A percentile compares a stretch with the other conserved stretches of the same genome.
These are phyloP conservation scores for Sphagnum tenellum DNA, from an alignment of 225 moss, liverwort and hornwort species.

Conservation along the genomic window DNA sequence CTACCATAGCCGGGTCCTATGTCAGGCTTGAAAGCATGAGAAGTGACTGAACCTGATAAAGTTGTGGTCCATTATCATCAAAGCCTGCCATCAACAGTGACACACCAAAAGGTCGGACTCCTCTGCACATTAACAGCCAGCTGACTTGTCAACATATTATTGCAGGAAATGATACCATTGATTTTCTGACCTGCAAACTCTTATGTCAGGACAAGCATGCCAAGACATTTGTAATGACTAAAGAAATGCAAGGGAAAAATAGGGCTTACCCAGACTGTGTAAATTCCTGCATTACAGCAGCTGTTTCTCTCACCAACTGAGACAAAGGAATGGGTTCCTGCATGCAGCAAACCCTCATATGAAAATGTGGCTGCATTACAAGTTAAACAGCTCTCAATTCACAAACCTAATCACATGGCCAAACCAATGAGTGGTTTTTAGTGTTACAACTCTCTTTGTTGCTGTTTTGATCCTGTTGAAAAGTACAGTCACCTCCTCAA, in stretches of 20 bases:
- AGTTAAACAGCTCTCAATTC: no score
- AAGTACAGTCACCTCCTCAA: background rate
- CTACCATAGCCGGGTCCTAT: no score
- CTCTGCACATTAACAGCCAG: conserved; percentile 38
- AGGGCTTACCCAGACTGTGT: conserved; percentile 84
- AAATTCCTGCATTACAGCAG: conserved; percentile 85
- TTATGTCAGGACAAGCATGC: background rate
- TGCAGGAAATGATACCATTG: background rate
- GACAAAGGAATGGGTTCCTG: conserved; percentile 46
- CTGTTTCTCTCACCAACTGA: conserved; percentile 50
- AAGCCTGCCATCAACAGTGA: conserved; percentile 88
- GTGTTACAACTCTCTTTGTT: conserved; percentile 13
- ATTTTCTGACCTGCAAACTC: background rate
- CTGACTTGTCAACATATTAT: background rate
- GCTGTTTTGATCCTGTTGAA: conserved; percentile 23
- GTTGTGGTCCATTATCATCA: conserved; percentile 96
- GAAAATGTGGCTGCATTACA: no score
- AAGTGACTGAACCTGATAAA: conserved; percentile 58
- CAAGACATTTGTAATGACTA: background rate
- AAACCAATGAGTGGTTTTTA: no score
- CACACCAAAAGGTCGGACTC: conserved; percentile 94
- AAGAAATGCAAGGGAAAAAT: background rate
- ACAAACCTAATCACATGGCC: no score
- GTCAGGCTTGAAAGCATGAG: background rate
- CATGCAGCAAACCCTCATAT: background rate